These are phyloP conservation scores for Colletotrichum karsti DNA, from an alignment of 2,329 filamentous ascomycete species.

Conservation along the genomic window DNA sequence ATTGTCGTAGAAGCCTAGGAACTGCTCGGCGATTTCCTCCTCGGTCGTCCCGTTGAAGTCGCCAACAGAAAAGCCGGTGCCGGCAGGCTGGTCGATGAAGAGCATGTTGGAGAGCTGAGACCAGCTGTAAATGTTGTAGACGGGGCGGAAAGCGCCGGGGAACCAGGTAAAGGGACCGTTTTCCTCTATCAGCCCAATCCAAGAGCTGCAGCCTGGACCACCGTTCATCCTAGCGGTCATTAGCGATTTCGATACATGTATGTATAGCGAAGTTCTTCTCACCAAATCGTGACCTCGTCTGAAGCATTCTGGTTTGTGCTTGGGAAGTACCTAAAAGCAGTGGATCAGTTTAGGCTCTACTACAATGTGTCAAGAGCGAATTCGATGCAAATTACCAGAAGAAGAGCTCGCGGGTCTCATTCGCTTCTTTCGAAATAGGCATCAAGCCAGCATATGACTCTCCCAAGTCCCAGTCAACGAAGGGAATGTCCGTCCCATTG, in stretches of 20 bases:
- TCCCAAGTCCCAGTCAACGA: conserved; percentile 75
- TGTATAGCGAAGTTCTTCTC: conserved; percentile 24
- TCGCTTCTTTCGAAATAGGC: conserved; percentile 56
- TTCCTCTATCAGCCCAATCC: conserved; percentile 77
- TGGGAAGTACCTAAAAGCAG: too few relatives aligned
- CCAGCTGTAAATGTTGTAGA: conserved; percentile 49
- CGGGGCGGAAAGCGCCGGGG: conserved; percentile 71
- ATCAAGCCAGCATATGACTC: conserved; percentile 73
- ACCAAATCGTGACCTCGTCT: conserved; percentile 68
- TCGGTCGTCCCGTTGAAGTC: conserved; percentile 71
- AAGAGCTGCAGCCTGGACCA: conserved; percentile 64
- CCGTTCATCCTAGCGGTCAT: background rate
- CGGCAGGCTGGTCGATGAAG: conserved; percentile 31
- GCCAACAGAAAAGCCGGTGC: conserved; percentile 56
- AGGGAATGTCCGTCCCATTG: conserved; percentile 71
- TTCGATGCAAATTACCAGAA: conserved; percentile 73
- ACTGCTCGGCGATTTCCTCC: conserved; percentile 73
- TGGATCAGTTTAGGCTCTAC: too few relatives aligned
- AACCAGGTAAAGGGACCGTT: conserved; percentile 80
- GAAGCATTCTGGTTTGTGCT: conserved; percentile 64
- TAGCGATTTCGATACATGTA: background rate
- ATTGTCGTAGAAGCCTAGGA: conserved; percentile 82
- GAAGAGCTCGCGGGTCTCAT: conserved; percentile 63
- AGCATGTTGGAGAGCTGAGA: conserved; percentile 51
- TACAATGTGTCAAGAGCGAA: too few relatives aligned